Base-by-base conservation (phyloP, 78 protist species). In the Corallochytrium limacisporum region DNA sequence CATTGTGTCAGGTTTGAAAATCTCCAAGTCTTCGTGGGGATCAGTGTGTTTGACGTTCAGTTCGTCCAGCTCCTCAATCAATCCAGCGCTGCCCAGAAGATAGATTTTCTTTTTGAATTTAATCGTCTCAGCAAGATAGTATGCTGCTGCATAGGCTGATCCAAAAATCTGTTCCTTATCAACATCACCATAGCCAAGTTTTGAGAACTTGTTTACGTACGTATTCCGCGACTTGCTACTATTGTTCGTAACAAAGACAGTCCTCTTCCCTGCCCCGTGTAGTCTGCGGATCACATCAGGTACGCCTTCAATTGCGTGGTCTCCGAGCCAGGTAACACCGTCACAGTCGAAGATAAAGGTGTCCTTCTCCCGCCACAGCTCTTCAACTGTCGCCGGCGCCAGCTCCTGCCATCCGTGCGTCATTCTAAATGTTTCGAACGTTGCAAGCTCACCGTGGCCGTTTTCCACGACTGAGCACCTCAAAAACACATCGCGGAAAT, bases 241-340 rank as follows among this genome's bases (percentile, higher is more conserved):
- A 36, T 66, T 66, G 67, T 61, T 61, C 7, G 67, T 61, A 0
- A 37, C 67, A 37, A 61, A 61, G 28, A 37, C 49, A 29, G 39
- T 48, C 10, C 18, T 32, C 26, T 61, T 61, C 32, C 49, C 49
- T n/a, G 28, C 13, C 31, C n/a, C 22, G 42, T 9, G 12, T 16
- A 61, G 49, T 42, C 20, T 10, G 47, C 20, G 12, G 48, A 61
- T 1, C 18, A 35, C 6, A 18, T 29, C 67, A 12, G 42, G 50
- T 13, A 48, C 67, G 42, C 48, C 49, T 10, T 42, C 50, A 15
- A 61, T 37, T 6, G n/a, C 48, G 16, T 37, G 43, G 31, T 31
- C 9, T 6, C 48, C 49, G n/a, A 18, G 35, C 67, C 67, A 61
- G 6, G 39, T 42, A 0, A 61, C 67, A 15, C 67, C 67, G 31